These are phyloP conservation scores for Pythium volutum DNA, from an alignment of 352 stramenopile genomes.

Conservation along the genomic window DNA sequence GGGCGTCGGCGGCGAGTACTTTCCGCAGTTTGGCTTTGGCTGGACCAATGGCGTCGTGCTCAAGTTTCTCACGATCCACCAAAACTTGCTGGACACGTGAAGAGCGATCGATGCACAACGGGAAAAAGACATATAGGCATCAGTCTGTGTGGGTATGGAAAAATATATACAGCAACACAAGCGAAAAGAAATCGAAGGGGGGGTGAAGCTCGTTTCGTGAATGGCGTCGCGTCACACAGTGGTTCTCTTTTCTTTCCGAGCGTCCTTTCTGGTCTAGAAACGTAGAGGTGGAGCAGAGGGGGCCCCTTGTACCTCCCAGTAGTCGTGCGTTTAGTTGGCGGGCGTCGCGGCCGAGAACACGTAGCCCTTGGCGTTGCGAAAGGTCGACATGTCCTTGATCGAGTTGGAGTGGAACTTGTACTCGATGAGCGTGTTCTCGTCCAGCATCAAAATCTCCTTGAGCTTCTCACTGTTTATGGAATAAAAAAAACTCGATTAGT, in stretches of 20 bases:
- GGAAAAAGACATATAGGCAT: too few species aligned
- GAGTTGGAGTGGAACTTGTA: conserved; percentile 94
- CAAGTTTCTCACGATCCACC: conserved; percentile 80
- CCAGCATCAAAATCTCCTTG: conserved; percentile 93
- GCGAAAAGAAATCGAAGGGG: neutral
- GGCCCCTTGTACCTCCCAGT: neutral
- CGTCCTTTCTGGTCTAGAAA: conserved; percentile 3
- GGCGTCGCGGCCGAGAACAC: conserved; percentile 73
- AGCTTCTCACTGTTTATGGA: conserved; percentile 76
- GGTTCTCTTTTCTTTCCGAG: conserved; percentile 4
- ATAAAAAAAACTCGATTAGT: neutral
- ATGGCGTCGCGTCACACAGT: neutral
- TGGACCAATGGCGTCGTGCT: conserved; percentile 88
- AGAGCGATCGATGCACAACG: neutral
- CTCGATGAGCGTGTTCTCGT: conserved; percentile 93
- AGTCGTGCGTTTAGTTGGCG: conserved; percentile 39
- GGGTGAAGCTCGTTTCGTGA: too few species aligned
- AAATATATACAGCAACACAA: conserved; percentile 19
- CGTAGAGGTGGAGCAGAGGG: neutral
- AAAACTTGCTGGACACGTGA: conserved; percentile 50
- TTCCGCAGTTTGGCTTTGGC: conserved; percentile 85
- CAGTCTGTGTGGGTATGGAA: neutral
- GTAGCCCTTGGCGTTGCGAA: conserved; percentile 92
- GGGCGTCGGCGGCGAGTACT: conserved; percentile 84
- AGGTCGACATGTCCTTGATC: conserved; percentile 93